Evolutionary conservation across 805 yeast genomes (phyloP).

Genomic region (Grigorovia humatica): DNA sequence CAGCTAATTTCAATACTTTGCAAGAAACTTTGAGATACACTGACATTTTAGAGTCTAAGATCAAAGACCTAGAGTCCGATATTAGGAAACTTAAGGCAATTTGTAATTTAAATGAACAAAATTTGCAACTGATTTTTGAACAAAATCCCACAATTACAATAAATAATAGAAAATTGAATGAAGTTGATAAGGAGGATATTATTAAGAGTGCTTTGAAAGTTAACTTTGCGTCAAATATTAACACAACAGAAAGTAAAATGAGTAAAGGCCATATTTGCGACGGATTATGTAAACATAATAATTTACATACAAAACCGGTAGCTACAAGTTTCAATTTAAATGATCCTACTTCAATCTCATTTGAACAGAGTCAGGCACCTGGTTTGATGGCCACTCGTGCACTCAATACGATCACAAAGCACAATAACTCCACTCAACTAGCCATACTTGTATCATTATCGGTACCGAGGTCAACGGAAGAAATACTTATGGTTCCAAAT

Average conservation of each 20-base stretch:
- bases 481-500: constrained; percentile 64
- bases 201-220: background rate
- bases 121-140: background rate
- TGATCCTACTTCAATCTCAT: constrained; percentile 33
- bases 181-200: background rate
- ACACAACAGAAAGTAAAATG: background rate
- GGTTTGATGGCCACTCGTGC: constrained; percentile 64
- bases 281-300: constrained; percentile 6
- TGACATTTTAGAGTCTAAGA: constrained; percentile 77
- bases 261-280: constrained; percentile 8
- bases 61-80: constrained; percentile 77
- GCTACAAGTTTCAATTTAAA: constrained; percentile 17
- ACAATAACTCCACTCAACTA: constrained; percentile 37
- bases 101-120: constrained; percentile 23
- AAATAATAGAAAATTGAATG: background rate
- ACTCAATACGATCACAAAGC: constrained; percentile 45
- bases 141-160: background rate
- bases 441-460: constrained; percentile 59
- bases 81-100: constrained; percentile 54
- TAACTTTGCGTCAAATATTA: background rate
- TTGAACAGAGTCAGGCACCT: constrained; percentile 63
- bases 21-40: constrained; percentile 64
- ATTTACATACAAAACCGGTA: constrained; percentile 18
- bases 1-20: background rate
- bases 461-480: constrained; percentile 69